These are phyloP conservation scores for Hypoxylon rickii DNA, from an alignment of 495 filamentous ascomycete species.

Conservation along the genomic window DNA sequence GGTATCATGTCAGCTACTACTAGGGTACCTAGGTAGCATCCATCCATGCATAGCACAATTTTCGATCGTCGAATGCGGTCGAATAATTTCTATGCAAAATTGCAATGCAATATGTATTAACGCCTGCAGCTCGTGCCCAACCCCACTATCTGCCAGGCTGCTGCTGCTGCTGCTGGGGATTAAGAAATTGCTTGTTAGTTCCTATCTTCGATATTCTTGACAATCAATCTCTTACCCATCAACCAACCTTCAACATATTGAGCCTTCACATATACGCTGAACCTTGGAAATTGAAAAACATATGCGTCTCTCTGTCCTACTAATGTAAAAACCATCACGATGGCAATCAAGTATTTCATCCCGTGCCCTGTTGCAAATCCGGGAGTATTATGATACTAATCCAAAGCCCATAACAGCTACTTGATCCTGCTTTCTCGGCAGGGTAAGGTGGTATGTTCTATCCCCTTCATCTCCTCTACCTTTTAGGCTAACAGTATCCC, in stretches of 20 bases:
- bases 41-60: too few relatives aligned
- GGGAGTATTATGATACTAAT: constrained; percentile 46
- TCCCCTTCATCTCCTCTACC: constrained; percentile 39
- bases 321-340: constrained; percentile 45
- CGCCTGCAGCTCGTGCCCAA: constrained; percentile 38
- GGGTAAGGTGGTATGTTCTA: constrained; percentile 90
- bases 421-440: constrained; percentile 95
- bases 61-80: too few relatives aligned
- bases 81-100: constrained; percentile 1
- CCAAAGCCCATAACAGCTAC: constrained; percentile 64
- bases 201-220: constrained; percentile 8
- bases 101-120: background rate
- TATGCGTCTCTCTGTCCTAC: constrained; percentile 16
- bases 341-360: constrained; percentile 53
- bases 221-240: background rate
- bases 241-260: too few relatives aligned
- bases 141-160: constrained; percentile 28
- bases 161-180: background rate
- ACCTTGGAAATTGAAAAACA: background rate
- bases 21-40: too few relatives aligned
- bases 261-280: too few relatives aligned
- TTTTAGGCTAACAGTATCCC: constrained; percentile 40
- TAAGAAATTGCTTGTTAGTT: constrained; percentile 23
- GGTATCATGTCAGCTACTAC: too few relatives aligned
- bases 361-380: background rate